These are phyloP conservation scores for Salix arbutifolia DNA, from an alignment of 345 rosid genomes.

Conservation along the genomic window DNA sequence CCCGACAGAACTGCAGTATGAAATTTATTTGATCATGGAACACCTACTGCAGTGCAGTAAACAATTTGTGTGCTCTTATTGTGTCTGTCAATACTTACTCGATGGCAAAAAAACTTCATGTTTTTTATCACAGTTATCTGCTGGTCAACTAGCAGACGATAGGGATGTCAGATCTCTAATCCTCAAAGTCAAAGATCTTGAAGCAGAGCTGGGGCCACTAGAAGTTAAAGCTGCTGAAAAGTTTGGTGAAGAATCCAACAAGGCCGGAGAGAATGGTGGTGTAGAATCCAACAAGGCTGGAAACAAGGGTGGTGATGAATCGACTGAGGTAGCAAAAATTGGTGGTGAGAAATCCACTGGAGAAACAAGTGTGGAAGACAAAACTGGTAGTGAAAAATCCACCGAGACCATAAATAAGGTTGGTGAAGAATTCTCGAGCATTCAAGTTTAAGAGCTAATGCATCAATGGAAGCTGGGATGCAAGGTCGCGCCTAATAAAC, in stretches of 20 bases:
- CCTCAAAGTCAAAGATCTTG: constrained; percentile 52
- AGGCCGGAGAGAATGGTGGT: not conserved
- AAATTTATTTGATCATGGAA: not conserved
- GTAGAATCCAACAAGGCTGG: not conserved
- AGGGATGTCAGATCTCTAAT: constrained; percentile 54
- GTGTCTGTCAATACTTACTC: constrained; percentile 2
- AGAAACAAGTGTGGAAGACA: not conserved
- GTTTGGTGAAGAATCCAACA: constrained; percentile 1
- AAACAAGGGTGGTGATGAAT: not conserved
- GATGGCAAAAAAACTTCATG: not conserved
- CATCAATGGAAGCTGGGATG: constrained; percentile 14
- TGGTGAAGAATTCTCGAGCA: not conserved
- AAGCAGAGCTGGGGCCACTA: constrained; percentile 60
- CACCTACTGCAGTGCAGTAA: not conserved
- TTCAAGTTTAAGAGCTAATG: constrained; percentile 1
- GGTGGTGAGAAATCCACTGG: not conserved
- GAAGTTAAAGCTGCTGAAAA: constrained; percentile 17
- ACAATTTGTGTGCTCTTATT: not conserved
- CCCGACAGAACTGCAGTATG: not conserved
- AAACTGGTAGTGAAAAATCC: not conserved
- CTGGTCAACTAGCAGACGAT: constrained; percentile 39
- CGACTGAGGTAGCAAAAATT: not conserved
- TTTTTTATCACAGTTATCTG: constrained; percentile 41
- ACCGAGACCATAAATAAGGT: not conserved
- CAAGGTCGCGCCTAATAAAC: not conserved